Conservation (phyloP, 805 yeast species). For the Candida namnaoensis region DNA sequence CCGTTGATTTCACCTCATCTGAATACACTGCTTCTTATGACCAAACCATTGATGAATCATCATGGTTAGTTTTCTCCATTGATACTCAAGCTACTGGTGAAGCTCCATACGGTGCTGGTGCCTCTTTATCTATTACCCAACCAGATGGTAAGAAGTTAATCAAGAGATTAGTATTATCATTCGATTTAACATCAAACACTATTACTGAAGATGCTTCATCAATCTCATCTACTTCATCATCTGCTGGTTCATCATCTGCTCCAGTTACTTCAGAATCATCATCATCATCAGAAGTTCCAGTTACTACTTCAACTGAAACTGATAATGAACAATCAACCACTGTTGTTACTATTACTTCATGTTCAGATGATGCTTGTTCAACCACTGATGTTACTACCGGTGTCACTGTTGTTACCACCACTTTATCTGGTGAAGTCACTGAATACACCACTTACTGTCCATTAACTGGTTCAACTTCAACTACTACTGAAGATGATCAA, state of each 20-base stretch:
- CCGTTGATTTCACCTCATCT: slow-evolving; percentile 4
- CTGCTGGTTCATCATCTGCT: slow-evolving; percentile 4
- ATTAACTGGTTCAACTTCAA: slow-evolving; percentile 1
- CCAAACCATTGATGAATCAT: slow-evolving; percentile 2
- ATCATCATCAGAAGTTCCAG: too few species aligned
- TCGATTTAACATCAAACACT: not conserved
- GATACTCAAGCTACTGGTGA: not conserved
- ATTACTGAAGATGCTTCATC: not conserved
- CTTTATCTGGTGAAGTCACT: slow-evolving; percentile 15
- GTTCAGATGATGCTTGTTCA: slow-evolving; percentile 8
- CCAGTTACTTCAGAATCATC: slow-evolving; percentile 5
- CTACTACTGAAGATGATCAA: slow-evolving; percentile 3
- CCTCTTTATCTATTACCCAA: not conserved
- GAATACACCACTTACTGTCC: slow-evolving; percentile 13
- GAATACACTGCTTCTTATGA: slow-evolving; percentile 9
- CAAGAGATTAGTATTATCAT: not conserved
- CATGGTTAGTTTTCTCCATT: not conserved
- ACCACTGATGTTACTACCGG: slow-evolving; percentile 16
- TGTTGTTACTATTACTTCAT: slow-evolving; percentile 18
- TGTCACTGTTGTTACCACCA: slow-evolving; percentile 19
- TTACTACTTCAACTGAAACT: slow-evolving; percentile 13
- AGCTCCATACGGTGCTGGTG: not conserved
- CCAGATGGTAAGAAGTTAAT: slow-evolving; percentile 1
- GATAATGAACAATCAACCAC: slow-evolving; percentile 14
- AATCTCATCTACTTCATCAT: not conserved